phyloP scores from a whole-genome alignment of 129 eudicot species.

The Artemisia tridentata region DNA sequence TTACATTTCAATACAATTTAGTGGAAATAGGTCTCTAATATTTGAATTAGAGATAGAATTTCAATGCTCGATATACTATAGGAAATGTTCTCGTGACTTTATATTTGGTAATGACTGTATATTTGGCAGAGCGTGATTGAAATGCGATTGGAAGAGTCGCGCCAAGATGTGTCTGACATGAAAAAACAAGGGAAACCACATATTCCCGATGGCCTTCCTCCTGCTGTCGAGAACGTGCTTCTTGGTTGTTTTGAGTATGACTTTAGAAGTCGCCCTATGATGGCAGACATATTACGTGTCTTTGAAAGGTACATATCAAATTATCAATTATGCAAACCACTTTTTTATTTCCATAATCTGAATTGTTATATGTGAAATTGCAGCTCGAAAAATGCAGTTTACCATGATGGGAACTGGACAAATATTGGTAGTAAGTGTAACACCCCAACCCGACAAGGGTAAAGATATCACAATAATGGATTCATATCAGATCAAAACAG shows the following conservation, averaged over 20 bases:
- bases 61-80: no score
- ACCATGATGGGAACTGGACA: slow-evolving; percentile 48
- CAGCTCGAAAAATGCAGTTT: slow-evolving; percentile 59
- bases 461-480: no score
- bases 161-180: no score
- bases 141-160: no score
- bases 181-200: slow-evolving; percentile 62
- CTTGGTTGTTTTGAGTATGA: slow-evolving; percentile 89
- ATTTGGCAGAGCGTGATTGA: no score
- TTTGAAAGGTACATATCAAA: slow-evolving; percentile 56
- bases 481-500: no score
- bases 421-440: slow-evolving; percentile 34
- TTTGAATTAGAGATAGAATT: no score
- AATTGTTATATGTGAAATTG: slow-evolving; percentile 20
- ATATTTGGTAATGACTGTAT: no score
- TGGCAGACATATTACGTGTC: slow-evolving; percentile 67
- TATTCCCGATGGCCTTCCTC: slow-evolving; percentile 83
- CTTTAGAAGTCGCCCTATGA: slow-evolving; percentile 82
- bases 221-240: slow-evolving; percentile 63
- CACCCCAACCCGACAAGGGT: no score
- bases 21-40: no score
- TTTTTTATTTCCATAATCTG: background rate
- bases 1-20: no score
- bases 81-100: no score
- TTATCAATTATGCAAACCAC: background rate